Conservation (phyloP, 768 basidiomycete genomes). For the Boletus insuetus region DNA sequence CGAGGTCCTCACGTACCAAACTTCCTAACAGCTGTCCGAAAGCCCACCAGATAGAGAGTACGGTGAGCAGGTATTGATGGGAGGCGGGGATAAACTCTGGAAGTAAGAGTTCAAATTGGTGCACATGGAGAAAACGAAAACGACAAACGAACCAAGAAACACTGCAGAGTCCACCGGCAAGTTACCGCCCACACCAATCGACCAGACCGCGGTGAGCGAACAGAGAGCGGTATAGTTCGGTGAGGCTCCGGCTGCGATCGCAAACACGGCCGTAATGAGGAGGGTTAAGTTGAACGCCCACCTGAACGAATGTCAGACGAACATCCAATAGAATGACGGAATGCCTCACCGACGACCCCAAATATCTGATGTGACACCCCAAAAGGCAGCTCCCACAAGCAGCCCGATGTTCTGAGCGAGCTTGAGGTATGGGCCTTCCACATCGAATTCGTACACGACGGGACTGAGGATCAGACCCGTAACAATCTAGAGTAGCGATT, state of each 20-base stretch:
- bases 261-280: slow-evolving; percentile 64
- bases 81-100: slow-evolving; percentile 67
- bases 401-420: slow-evolving; percentile 73
- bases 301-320: slow-evolving; percentile 31
- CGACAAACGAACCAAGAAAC: slow-evolving; percentile 55
- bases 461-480: slow-evolving; percentile 64
- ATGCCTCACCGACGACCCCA: slow-evolving; percentile 60
- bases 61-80: slow-evolving; percentile 73
- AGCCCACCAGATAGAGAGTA: slow-evolving; percentile 80
- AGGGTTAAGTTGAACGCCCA: slow-evolving; percentile 72
- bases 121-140: neutral
- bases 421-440: slow-evolving; percentile 59
- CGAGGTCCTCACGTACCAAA: slow-evolving; percentile 28
- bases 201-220: slow-evolving; percentile 53
- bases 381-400: slow-evolving; percentile 65
- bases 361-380: slow-evolving; percentile 66
- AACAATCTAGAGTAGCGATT: slow-evolving; percentile 43
- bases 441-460: slow-evolving; percentile 63
- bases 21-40: slow-evolving; percentile 67
- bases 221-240: slow-evolving; percentile 50
- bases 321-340: neutral
- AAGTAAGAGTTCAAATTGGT: neutral
- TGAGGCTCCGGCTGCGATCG: slow-evolving; percentile 58
- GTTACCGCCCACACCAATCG: slow-evolving; percentile 72
- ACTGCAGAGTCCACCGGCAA: slow-evolving; percentile 74